Percentiles rank a stretch among this genome's conserved stretches.
Conservation (phyloP, 208 protist species). For the Trypanosoma theileri region DNA sequence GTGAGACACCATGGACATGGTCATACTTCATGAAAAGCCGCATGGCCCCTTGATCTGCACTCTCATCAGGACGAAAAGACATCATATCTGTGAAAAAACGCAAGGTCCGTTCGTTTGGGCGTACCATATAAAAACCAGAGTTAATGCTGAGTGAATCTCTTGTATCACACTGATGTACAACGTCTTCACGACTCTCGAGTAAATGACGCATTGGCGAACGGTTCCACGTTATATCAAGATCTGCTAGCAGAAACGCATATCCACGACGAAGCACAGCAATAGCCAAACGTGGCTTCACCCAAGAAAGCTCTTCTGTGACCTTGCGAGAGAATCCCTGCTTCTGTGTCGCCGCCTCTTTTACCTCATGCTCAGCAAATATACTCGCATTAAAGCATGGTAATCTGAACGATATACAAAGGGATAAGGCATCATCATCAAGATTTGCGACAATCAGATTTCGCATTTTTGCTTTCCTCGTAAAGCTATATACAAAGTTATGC, state of each 20-base stretch:
- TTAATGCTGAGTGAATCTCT: constrained; percentile 21
- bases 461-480: constrained; percentile 24
- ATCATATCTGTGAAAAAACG: constrained; percentile 26
- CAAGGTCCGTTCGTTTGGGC: neutral
- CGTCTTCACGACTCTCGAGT: constrained; percentile 1
- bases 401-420: constrained; percentile 21
- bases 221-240: constrained; percentile 37
- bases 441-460: constrained; percentile 32
- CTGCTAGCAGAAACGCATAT: constrained; percentile 27
- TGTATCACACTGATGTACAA: constrained; percentile 36
- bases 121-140: constrained; percentile 35
- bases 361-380: constrained; percentile 27
- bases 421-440: constrained; percentile 24
- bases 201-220: constrained; percentile 22
- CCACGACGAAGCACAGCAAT: constrained; percentile 31
- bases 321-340: constrained; percentile 24
- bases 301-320: constrained; percentile 36
- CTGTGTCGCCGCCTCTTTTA: neutral
- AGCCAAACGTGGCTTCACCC: constrained; percentile 37
- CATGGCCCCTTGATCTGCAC: constrained; percentile 33
- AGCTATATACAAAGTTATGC: constrained; percentile 39
- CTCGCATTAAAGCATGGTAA: constrained; percentile 32
- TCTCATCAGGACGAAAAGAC: constrained; percentile 29
- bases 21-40: constrained; percentile 35
- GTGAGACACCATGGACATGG: constrained; percentile 31